These are phyloP conservation scores for Gastrolobium villosum DNA, from an alignment of 306 rosid genomes.

Conservation along the genomic window DNA sequence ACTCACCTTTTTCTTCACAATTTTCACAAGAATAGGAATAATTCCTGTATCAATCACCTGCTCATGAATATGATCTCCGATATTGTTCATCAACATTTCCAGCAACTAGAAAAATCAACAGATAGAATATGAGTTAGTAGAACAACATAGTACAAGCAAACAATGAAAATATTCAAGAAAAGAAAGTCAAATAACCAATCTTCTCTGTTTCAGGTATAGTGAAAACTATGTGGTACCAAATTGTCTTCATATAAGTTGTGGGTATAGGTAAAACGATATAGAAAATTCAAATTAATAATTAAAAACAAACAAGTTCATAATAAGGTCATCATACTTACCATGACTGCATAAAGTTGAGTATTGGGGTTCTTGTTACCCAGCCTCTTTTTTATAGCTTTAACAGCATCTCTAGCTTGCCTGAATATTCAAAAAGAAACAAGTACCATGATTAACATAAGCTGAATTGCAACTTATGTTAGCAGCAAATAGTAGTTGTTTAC, in stretches of 20 bases:
- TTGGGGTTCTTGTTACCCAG: conserved; percentile 77
- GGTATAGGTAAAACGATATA: conserved; percentile 20
- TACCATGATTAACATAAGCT: not conserved
- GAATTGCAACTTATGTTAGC: conserved; percentile 32
- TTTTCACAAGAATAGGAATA: conserved; percentile 83
- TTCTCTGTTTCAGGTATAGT: conserved; percentile 17
- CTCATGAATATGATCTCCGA: conserved; percentile 86
- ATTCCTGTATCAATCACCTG: conserved; percentile 86
- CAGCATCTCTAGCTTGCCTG: conserved; percentile 84
- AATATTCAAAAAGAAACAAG: conserved; percentile 43
- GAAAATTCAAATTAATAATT: conserved; percentile 4
- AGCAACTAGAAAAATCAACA: conserved; percentile 71
- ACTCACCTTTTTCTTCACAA: conserved; percentile 94
- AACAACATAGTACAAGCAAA: conserved; percentile 36
- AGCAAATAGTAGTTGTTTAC: conserved; percentile 23
- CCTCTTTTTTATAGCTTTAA: conserved; percentile 85
- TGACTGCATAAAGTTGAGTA: conserved; percentile 82
- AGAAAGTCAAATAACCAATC: conserved; percentile 39
- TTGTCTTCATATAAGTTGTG: conserved; percentile 15
- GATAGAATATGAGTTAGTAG: conserved; percentile 40
- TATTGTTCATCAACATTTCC: conserved; percentile 98
- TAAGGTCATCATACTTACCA: conserved; percentile 65
- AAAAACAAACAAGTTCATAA: conserved; percentile 5
- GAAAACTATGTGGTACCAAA: conserved; percentile 20
- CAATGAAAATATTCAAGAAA: conserved; percentile 29